Evolutionary conservation across 179 eudicot species (phyloP).

Genomic region (Drosera spatulata): DNA sequence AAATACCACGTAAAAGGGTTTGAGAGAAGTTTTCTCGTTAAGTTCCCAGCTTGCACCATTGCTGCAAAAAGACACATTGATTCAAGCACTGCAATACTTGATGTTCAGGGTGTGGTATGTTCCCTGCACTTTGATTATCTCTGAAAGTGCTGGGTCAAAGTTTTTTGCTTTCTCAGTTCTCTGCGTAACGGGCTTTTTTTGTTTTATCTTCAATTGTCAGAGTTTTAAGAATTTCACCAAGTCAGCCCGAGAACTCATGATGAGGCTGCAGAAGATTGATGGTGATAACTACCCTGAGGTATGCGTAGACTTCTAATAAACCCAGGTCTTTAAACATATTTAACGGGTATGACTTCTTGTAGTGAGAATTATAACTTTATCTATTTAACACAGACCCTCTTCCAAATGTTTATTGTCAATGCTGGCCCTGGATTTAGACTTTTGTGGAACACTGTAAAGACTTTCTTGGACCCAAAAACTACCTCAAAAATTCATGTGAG

Average conservation of each 20-base stretch:
- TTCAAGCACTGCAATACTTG: conserved; percentile 87
- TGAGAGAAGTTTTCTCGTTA: conserved; percentile 63
- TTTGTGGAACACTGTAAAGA: conserved; percentile 63
- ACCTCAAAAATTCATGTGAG: conserved; percentile 69
- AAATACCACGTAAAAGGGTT: conserved; percentile 88
- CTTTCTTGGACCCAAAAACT: conserved; percentile 65
- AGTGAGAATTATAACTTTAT: not conserved
- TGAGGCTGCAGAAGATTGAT: conserved; percentile 67
- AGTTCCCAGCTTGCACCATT: conserved; percentile 90
- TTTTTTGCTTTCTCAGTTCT: not conserved
- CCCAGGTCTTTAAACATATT: not conserved
- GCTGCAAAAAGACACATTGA: conserved; percentile 93
- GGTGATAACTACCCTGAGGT: conserved; percentile 95
- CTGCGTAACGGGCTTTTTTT: not conserved
- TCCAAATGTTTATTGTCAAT: conserved; percentile 69
- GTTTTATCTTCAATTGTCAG: conserved; percentile 15
- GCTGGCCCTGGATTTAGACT: conserved; percentile 83
- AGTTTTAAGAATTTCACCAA: conserved; percentile 73
- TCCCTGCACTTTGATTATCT: not conserved
- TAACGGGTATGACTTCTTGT: no score
- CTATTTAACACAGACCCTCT: conserved; percentile 52
- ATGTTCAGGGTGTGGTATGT: conserved; percentile 98
- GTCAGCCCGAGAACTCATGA: conserved; percentile 66
- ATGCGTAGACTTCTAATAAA: conserved; percentile 3
- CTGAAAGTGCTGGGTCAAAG: not conserved